phyloP scores from a whole-genome alignment of 345 rosid species.

The Turnera subulata region DNA sequence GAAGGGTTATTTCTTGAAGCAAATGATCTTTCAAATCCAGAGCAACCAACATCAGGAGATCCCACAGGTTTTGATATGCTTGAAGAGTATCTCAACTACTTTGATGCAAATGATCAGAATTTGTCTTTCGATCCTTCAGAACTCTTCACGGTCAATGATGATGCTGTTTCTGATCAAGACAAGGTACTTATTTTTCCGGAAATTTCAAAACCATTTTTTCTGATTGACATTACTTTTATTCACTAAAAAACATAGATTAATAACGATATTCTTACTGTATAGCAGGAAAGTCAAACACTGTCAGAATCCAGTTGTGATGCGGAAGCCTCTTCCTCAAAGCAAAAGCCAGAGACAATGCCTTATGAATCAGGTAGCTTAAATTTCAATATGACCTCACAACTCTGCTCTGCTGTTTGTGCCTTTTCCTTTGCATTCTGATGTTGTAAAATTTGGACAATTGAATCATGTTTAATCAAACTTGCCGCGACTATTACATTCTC shows the following conservation, averaged over 20 bases:
- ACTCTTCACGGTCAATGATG: slow-evolving; percentile 32
- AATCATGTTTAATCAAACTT: background rate
- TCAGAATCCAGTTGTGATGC: slow-evolving; percentile 28
- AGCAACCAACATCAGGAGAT: slow-evolving; percentile 35
- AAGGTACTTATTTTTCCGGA: no score
- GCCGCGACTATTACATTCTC: background rate
- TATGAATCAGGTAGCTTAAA: slow-evolving; percentile 49
- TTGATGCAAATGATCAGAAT: slow-evolving; percentile 50
- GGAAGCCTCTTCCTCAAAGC: slow-evolving; percentile 57
- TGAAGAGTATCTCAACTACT: slow-evolving; percentile 70
- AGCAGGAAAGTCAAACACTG: slow-evolving; percentile 25
- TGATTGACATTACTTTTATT: no score
- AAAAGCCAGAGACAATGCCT: slow-evolving; percentile 33
- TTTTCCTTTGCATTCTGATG: background rate
- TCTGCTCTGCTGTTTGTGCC: background rate
- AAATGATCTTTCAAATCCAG: slow-evolving; percentile 53
- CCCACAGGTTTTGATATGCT: slow-evolving; percentile 38
- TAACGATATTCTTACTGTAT: no score
- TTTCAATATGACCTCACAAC: background rate
- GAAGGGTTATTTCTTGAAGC: slow-evolving; percentile 62
- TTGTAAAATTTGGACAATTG: background rate
- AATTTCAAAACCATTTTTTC: no score
- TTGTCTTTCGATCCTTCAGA: slow-evolving; percentile 56
- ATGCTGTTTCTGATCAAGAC: slow-evolving; percentile 22
- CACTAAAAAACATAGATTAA: no score